Evolutionary conservation across 805 yeast genomes (phyloP).

Genomic region (Saccharomycopsis fodiens): DNA sequence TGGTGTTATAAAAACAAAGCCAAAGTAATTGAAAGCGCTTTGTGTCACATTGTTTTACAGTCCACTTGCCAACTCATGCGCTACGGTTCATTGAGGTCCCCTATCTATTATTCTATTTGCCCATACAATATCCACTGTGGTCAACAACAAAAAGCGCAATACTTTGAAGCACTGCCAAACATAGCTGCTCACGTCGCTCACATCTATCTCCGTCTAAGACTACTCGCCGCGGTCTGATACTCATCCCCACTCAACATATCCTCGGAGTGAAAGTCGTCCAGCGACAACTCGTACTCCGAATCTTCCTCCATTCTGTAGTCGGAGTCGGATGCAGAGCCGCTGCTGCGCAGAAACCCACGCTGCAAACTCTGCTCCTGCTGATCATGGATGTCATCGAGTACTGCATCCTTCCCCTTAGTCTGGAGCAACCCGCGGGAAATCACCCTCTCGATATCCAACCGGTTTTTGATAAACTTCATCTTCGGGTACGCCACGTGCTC

Average conservation of each 20-base stretch:
- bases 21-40: too few species aligned
- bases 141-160: too few species aligned
- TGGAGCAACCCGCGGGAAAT: conserved; percentile 44
- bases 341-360: neutral
- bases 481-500: conserved; percentile 62
- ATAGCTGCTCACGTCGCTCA: too few species aligned
- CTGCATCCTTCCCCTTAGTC: conserved; percentile 17
- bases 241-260: neutral
- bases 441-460: conserved; percentile 57
- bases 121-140: too few species aligned
- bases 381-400: conserved; percentile 12
- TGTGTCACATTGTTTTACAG: too few species aligned
- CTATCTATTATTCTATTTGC: too few species aligned
- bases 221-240: neutral
- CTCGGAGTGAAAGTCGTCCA: conserved; percentile 13
- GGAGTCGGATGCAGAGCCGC: conserved; percentile 14
- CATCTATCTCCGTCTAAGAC: too few species aligned
- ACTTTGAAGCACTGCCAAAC: too few species aligned
- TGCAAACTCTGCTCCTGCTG: conserved; percentile 13
- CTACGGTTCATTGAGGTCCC: too few species aligned
- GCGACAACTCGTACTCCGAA: conserved; percentile 5
- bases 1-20: too few species aligned
- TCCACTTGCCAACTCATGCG: too few species aligned
- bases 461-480: conserved; percentile 53
- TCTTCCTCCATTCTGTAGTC: conserved; percentile 3